phyloP scores from a whole-genome alignment of 1,139 yeast genomes.

The Yamadazyma pseudoaaseri region DNA sequence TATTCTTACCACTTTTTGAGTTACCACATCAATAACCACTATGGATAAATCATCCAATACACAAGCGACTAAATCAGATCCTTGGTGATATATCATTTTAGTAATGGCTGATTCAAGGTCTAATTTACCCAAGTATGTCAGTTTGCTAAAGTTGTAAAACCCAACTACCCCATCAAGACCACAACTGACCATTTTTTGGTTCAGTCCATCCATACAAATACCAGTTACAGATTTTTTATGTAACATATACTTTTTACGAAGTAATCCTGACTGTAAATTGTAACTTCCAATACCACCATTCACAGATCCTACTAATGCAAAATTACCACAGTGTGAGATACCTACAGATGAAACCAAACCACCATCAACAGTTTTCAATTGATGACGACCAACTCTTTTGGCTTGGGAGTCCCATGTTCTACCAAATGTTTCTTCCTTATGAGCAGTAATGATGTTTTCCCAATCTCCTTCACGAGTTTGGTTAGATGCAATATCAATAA shows the following conservation, averaged over 20 bases:
- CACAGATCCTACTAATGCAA: slow-evolving; percentile 90
- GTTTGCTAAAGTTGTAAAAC: slow-evolving; percentile 79
- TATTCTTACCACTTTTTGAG: slow-evolving; percentile 82
- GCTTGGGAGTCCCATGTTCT: slow-evolving; percentile 89
- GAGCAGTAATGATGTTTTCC: slow-evolving; percentile 94
- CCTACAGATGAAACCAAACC: slow-evolving; percentile 81
- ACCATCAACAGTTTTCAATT: slow-evolving; percentile 69
- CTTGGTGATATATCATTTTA: slow-evolving; percentile 68
- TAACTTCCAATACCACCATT: slow-evolving; percentile 85
- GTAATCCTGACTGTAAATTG: slow-evolving; percentile 85
- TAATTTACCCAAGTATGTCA: slow-evolving; percentile 66
- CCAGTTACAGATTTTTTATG: slow-evolving; percentile 89
- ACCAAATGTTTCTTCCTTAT: slow-evolving; percentile 79
- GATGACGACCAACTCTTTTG: slow-evolving; percentile 78
- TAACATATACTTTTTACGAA: slow-evolving; percentile 63
- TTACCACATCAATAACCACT: slow-evolving; percentile 76
- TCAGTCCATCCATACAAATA: slow-evolving; percentile 84
- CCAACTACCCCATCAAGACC: slow-evolving; percentile 91
- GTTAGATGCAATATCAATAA: slow-evolving; percentile 70
- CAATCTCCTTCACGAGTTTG: slow-evolving; percentile 84
- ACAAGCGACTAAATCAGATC: slow-evolving; percentile 82
- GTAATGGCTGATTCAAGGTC: slow-evolving; percentile 78
- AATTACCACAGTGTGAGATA: slow-evolving; percentile 92
- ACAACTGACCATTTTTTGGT: slow-evolving; percentile 78
- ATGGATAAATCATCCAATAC: slow-evolving; percentile 86